Evolutionary conservation across 371 early-diverging fungal species (phyloP), one percentile per base, ranked within the genome.

Genomic region (Umbelopsis sp.): DNA sequence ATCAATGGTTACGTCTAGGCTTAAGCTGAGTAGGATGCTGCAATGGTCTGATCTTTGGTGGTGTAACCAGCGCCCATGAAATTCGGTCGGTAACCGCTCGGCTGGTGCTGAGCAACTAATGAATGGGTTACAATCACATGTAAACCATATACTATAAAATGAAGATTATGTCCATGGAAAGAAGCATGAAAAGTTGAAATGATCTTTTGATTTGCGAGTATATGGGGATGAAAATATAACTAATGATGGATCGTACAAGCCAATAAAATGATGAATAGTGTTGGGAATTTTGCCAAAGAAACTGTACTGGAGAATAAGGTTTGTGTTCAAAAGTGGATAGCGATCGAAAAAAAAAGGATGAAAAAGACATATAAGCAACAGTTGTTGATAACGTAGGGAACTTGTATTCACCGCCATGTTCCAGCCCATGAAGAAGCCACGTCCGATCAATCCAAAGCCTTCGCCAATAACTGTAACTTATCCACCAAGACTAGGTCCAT

Each of bases 21-120:
- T 16, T n/a, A 8, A 16, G 35, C 57, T 57, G 35, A 29, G 18
- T 16, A 35, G 29, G 22, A 37, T 35, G 52, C 12, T 11, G 35
- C 35, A 3, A 57, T 35, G 57, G 10, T 35, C 32, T 29, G 35
- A 41, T 41, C 12, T 37, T 14, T 29, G 18, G 11, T 35, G 35
- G 57, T 57, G 57, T 57, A 57, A 57, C 57, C 29, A 29, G 57
- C 29, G 29, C 57, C 57, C 57, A 35, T 35, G 57, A 57, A 57
- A 37, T 16, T 12, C 8, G 48, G 48, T 20, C 20, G 48, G 48
- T 20, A 48, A 48, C 48, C 48, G 16, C 48, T 41, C 41, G 41
- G 41, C 7, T 41, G 41, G 41, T 41, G 41, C 41, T 41, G 41
- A 41, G 41, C 41, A 41, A 41, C 41, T 41, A 29, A 29, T 0